Percentiles rank a stretch among this genome's conserved stretches.
Conservation (phyloP, 495 filamentous ascomycete species). For the Filosporella fistucella region DNA sequence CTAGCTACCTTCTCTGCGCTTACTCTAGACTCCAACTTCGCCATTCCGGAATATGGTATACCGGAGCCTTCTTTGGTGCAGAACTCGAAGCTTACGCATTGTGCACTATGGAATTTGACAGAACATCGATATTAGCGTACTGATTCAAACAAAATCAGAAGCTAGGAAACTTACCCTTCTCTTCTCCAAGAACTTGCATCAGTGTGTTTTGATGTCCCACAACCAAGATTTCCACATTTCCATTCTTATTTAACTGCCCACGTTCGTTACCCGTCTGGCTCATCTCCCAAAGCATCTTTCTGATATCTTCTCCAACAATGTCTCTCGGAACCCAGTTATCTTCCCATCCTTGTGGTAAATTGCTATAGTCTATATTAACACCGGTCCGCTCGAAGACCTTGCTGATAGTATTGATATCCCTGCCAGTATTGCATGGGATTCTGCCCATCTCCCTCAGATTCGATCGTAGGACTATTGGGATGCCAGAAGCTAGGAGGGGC, state of each 20-base stretch:
- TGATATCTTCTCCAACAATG: background rate
- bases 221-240: background rate
- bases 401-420: background rate
- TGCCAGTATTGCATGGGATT: background rate
- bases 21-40: too few relatives aligned
- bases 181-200: background rate
- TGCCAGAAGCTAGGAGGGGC: background rate
- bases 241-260: background rate
- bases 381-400: background rate
- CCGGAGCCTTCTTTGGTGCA: too few relatives aligned
- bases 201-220: background rate
- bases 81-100: too few relatives aligned
- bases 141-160: too few relatives aligned
- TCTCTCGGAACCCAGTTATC: background rate
- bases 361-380: background rate
- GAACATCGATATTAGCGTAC: too few relatives aligned
- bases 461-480: background rate
- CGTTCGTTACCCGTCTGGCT: background rate
- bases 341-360: slow-evolving; percentile 10
- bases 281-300: background rate
- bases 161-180: too few relatives aligned
- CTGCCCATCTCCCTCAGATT: slow-evolving; percentile 8
- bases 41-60: too few relatives aligned
- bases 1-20: too few relatives aligned
- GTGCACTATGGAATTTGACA: too few relatives aligned